Base-by-base conservation (phyloP, 768 basidiomycete genomes). In the Chiua virens region DNA sequence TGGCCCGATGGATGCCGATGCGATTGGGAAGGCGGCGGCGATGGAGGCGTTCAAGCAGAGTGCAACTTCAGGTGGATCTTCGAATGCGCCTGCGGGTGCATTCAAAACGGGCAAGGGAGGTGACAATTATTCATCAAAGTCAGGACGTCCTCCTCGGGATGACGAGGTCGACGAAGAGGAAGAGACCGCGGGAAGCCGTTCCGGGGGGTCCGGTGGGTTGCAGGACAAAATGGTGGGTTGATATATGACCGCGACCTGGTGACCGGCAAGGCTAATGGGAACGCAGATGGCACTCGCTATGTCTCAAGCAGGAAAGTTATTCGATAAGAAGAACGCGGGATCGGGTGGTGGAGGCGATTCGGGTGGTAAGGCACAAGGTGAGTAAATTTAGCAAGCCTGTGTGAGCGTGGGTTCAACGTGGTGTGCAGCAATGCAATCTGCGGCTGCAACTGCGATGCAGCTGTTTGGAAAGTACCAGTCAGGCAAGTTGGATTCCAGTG, bases 311-410 rank as follows among this genome's bases (percentile, higher is more conserved):
- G 64, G 67, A 1, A 68, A 66, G 32, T 8, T 68, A 28, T 68
- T 68, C 21, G 67, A 68, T 25, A 68, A 68, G 62, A 70, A 68
- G 57, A 66, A 61, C 15, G 54, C 45, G 20, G 61, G 63, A 8
- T 49, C 47, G 32, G 47, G 50, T n/a, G 48, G 53, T 17, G 57
- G 45, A 4, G 46, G 40, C 21, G 44, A 58, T 21, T 14, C 52
- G 1, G 36, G 58, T 30, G 64, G 54, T 49, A 69, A 70, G 56
- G 48, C 62, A 6, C 58, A 70, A 60, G 67, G 67, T 64, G 38
- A 10, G 46, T 53, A 14, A 14, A 27, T 27, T 37, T 28, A 30
- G 21, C 7, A n/a, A 21, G 35, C 18, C 0, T 15, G 30, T 15
- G 27, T 25, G 11, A 23, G 30, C 22, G 18, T 17, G 28, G 42